Percentiles rank a stretch among this genome's conserved stretches.
phyloP scores from a whole-genome alignment of 1,139 yeast genomes.

The Geotrichum australiense region DNA sequence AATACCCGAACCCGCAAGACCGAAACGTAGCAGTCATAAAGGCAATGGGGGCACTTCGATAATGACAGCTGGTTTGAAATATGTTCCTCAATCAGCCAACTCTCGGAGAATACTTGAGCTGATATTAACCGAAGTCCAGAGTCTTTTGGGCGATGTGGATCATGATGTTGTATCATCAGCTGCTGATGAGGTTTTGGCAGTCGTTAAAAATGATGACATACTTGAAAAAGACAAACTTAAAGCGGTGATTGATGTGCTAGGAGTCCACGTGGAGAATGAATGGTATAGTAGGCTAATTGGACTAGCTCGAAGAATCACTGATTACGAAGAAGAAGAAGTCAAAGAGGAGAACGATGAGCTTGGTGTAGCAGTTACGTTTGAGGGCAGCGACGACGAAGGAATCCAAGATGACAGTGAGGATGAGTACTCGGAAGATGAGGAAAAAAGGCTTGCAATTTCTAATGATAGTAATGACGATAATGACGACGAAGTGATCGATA shows the following conservation, averaged over 20 bases:
- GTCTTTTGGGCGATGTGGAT: conserved; percentile 50
- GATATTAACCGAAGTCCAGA: conserved; percentile 45
- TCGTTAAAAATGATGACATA: conserved; percentile 45
- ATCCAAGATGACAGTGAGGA: conserved; percentile 31
- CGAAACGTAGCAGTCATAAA: conserved; percentile 4
- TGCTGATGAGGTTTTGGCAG: conserved; percentile 60
- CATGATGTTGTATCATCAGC: conserved; percentile 48
- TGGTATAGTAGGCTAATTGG: conserved; percentile 49
- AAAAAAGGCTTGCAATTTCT: conserved; percentile 28
- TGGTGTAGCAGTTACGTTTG: conserved; percentile 43
- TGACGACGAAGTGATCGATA: conserved; percentile 31
- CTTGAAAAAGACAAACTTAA: conserved; percentile 39
- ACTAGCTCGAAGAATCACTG: conserved; percentile 51
- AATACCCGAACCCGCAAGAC: conserved; percentile 5
- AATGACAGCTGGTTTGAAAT: conserved; percentile 37
- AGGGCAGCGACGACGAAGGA: conserved; percentile 40
- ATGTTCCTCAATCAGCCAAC: conserved; percentile 46
- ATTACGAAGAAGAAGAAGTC: conserved; percentile 39
- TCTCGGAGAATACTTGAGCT: conserved; percentile 42
- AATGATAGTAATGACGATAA: conserved; percentile 24
- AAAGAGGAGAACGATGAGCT: conserved; percentile 34
- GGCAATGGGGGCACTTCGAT: conserved; percentile 1
- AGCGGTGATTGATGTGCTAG: conserved; percentile 45
- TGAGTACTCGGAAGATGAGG: conserved; percentile 26
- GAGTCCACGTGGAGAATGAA: conserved; percentile 38